phyloP scores from a whole-genome alignment of 352 stramenopile genomes.

The Pythium grandisporangium region DNA sequence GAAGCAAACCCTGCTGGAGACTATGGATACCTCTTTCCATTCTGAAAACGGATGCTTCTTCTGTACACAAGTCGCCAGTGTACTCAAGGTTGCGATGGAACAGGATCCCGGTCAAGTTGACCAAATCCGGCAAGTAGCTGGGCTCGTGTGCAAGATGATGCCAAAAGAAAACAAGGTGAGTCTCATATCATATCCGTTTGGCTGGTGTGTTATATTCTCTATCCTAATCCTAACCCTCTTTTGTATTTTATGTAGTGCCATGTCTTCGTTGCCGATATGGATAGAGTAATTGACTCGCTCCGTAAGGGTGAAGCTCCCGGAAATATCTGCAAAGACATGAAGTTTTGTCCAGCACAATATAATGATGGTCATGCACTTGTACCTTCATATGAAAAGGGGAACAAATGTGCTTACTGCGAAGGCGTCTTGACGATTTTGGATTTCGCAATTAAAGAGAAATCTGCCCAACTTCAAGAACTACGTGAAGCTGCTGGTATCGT shows the following conservation, averaged over 20 bases:
- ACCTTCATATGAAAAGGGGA: conserved; percentile 8
- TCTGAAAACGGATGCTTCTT: conserved; percentile 50
- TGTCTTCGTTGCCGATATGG: conserved; percentile 43
- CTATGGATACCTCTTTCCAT: conserved; percentile 18
- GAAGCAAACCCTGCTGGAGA: not conserved
- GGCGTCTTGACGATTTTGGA: conserved; percentile 55
- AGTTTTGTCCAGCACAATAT: conserved; percentile 32
- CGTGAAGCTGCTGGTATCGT: conserved; percentile 53
- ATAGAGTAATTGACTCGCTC: conserved; percentile 49
- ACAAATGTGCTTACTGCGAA: conserved; percentile 51
- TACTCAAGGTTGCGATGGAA: conserved; percentile 43
- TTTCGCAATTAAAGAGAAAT: conserved; percentile 38
- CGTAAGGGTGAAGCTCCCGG: conserved; percentile 53
- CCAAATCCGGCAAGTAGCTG: conserved; percentile 49
- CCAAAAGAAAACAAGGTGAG: conserved; percentile 51
- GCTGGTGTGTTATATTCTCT: too few relatives aligned
- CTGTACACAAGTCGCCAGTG: conserved; percentile 49
- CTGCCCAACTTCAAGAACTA: conserved; percentile 50
- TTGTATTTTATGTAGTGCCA: conserved; percentile 56
- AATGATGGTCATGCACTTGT: not conserved
- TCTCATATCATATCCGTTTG: conserved; percentile 6
- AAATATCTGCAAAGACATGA: conserved; percentile 52
- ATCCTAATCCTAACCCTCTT: too few relatives aligned
- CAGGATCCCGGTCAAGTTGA: conserved; percentile 41
- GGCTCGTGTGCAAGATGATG: conserved; percentile 50